Evolutionary conservation across 1,284 basidiomycete genomes (phyloP).

Genomic region (Moesziomyces sp.): DNA sequence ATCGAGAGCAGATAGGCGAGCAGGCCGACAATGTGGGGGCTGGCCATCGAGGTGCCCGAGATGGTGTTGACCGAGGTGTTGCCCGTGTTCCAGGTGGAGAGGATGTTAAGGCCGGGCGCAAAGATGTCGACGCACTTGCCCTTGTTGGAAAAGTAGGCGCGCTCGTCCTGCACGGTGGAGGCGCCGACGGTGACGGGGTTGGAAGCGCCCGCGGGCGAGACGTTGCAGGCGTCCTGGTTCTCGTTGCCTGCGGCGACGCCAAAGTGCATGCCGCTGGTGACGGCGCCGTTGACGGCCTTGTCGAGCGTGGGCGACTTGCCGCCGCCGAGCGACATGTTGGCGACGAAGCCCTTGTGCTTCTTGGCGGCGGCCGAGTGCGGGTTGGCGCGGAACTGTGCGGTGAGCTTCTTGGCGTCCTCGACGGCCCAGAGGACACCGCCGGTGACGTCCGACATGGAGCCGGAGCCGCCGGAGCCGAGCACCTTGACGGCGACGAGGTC

Average conservation of each 20-base stretch:
- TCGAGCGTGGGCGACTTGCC: slow-evolving; percentile 91
- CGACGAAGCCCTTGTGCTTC: slow-evolving; percentile 91
- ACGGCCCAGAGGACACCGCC: slow-evolving; percentile 78
- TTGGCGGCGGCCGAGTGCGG: slow-evolving; percentile 75
- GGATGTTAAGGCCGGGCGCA: slow-evolving; percentile 82
- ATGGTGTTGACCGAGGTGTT: slow-evolving; percentile 75
- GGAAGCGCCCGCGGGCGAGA: slow-evolving; percentile 76
- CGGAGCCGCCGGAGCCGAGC: slow-evolving; percentile 87
- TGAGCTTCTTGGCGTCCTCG: slow-evolving; percentile 73
- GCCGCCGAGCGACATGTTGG: slow-evolving; percentile 97
- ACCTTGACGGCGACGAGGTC: slow-evolving; percentile 97
- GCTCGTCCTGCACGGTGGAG: slow-evolving; percentile 73
- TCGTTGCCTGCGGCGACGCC: slow-evolving; percentile 78
- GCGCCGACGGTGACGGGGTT: slow-evolving; percentile 83
- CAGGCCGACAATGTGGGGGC: slow-evolving; percentile 71
- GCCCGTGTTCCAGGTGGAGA: slow-evolving; percentile 69
- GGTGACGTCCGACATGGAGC: slow-evolving; percentile 95
- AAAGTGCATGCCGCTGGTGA: slow-evolving; percentile 87
- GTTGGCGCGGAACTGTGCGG: slow-evolving; percentile 75
- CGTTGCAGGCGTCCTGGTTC: slow-evolving; percentile 80
- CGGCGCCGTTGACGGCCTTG: slow-evolving; percentile 84
- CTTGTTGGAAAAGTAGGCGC: slow-evolving; percentile 80
- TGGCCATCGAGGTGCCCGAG: slow-evolving; percentile 75
- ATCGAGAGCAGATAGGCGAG: slow-evolving; percentile 75
- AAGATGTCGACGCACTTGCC: slow-evolving; percentile 82